phyloP scores from a whole-genome alignment of 2,329 filamentous ascomycete species.

The Sporothrix inflata region DNA sequence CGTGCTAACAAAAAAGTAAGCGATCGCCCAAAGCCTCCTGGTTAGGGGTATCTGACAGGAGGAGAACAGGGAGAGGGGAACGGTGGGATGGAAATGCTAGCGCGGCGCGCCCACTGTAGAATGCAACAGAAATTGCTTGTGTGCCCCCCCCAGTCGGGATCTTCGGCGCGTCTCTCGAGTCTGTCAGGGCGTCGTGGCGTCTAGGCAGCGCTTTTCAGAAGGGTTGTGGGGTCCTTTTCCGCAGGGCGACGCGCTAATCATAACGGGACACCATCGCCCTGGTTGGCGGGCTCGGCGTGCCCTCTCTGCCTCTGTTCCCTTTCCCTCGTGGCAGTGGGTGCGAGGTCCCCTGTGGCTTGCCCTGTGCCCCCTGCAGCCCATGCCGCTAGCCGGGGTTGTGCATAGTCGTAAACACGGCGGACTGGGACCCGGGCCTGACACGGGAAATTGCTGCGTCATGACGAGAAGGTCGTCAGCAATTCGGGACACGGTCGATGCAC shows the following conservation, averaged over 20 bases:
- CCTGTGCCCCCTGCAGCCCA: background rate
- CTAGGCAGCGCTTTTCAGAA: conserved; percentile 3
- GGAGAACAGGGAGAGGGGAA: background rate
- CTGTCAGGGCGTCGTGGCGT: background rate
- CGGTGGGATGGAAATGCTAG: background rate
- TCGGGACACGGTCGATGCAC: background rate
- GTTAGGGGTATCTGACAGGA: too few relatives aligned
- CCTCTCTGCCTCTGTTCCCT: background rate
- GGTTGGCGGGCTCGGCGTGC: background rate
- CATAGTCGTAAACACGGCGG: background rate
- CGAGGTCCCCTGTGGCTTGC: too few relatives aligned
- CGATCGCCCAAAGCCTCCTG: background rate
- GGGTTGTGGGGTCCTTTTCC: background rate
- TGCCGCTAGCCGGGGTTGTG: conserved; percentile 3
- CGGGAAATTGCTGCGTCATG: background rate
- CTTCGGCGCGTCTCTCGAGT: conserved; percentile 17
- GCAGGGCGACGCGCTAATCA: background rate
- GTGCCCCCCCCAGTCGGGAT: background rate
- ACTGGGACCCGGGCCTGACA: background rate
- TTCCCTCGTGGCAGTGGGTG: conserved; percentile 16
- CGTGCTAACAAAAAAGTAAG: conserved; percentile 1
- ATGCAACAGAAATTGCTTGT: background rate
- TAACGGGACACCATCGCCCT: background rate
- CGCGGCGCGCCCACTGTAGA: background rate
- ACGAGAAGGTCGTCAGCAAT: background rate